Base-by-base conservation (phyloP, 331 rosid genomes). In the Prunus yedoensis region DNA sequence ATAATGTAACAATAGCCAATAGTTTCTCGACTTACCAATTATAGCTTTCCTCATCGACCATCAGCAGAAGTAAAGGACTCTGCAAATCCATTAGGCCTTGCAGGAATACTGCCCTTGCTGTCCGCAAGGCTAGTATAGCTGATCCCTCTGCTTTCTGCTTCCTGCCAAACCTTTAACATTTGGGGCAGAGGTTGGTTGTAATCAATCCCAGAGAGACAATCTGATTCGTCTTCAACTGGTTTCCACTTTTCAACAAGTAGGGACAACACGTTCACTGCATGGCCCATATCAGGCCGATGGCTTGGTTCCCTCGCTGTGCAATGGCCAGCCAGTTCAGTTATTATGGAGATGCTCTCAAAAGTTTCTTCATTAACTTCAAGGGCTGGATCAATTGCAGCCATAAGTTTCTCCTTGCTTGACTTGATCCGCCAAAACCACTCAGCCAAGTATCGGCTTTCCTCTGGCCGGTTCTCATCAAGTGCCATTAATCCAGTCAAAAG, bases 251-350 rank as follows among this genome's bases (percentile, higher is more conserved):
- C 96, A 1, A 86, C 89, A 10, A 90, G 69, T 68, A 72, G 87
- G 51, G 82, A 52, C 7, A 89, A 75, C 32, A 90, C 94, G 62
- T 83, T 87, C 56, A 92, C 96, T 5, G 86, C 94, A 68, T 92
- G 91, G 27, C 96, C 78, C 96, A 92, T 92, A 50, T 92, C 94
- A 41, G 97, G 97, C 75, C 96, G 83, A 64, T 83, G 94, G 66
- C 75, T 60, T 66, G 97, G 89, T 57, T 92, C 97, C 77, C 96
- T 86, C 1, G 91, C 91, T 30, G 90, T 83, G 79, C 96, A 91
- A 38, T 91, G 89, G 45, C 93, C 96, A 41, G 96, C 96, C 45
- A 91, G 85, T 76, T 89, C 93, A 12, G 91, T 89, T 16, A 92
- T 78, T 38, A 68, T 54, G 32, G 73, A 54, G 70, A 92, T 83